Percentiles rank a stretch among this genome's conserved stretches.
Conservation (phyloP, 2,329 filamentous ascomycete genomes). For the Biscogniauxia marginata region DNA sequence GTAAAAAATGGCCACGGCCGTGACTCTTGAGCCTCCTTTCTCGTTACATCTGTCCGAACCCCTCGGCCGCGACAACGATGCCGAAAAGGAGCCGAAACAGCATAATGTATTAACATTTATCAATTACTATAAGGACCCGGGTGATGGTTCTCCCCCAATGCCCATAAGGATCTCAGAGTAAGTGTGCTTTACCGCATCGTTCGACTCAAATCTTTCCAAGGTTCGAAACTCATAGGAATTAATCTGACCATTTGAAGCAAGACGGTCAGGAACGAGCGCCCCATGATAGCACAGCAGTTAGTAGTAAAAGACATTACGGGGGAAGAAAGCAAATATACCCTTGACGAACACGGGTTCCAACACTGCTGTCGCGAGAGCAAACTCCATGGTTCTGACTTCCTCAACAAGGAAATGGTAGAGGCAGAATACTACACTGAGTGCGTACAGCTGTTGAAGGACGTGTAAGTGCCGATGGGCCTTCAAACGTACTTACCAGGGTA, state of each 20-base stretch:
- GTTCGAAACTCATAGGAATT: conserved; percentile 5
- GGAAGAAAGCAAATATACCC: conserved; percentile 38
- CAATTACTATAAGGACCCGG: conserved; percentile 31
- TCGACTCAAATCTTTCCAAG: too few relatives aligned
- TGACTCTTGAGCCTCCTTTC: background rate
- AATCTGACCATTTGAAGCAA: conserved; percentile 23
- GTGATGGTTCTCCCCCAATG: conserved; percentile 28
- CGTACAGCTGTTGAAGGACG: conserved; percentile 61
- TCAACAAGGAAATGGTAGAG: conserved; percentile 59
- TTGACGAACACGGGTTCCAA: conserved; percentile 44
- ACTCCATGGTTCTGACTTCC: conserved; percentile 32
- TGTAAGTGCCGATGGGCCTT: conserved; percentile 20
- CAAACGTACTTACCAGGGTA: background rate
- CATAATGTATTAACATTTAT: conserved; percentile 25
- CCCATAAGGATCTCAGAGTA: conserved; percentile 30
- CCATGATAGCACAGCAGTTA: conserved; percentile 40
- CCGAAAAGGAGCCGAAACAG: background rate
- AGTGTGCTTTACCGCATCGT: too few relatives aligned
- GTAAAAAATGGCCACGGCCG: background rate
- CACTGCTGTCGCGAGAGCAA: conserved; percentile 32
- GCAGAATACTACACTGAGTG: conserved; percentile 70
- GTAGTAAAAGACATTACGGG: conserved; percentile 41
- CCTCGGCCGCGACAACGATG: background rate
- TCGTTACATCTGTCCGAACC: background rate
- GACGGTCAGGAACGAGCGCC: conserved; percentile 42